Base-by-base conservation (phyloP, 2,329 filamentous ascomycete genomes). In the Colletotrichum orbiculare region DNA sequence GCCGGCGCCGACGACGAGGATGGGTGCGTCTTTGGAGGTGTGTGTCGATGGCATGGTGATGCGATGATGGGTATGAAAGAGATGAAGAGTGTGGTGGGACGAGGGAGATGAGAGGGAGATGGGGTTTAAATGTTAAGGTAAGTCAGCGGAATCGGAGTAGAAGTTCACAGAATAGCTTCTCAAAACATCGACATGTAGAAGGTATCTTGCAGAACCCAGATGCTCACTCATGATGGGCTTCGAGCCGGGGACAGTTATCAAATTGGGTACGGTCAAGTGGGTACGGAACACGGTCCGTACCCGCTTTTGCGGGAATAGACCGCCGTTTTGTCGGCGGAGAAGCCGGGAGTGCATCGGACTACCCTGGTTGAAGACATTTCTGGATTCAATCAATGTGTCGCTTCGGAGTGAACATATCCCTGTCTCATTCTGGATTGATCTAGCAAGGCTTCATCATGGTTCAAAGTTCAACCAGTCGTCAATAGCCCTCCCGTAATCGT, bases 401-500 rank as follows among this genome's bases (percentile, higher is more conserved):
- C 25, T n/a, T 15, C 13, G 42, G 17, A 1, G 17, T 45, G 38
- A 41, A 10, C 3, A 41, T 41, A 13, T 10, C 38, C 38, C 38
- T 3, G 4, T 41, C 38, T 10, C 38, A 12, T 41, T 41, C 38
- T 9, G 9, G 9, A 6, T 10, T 45, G n/a, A 13, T 8, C 6
- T 45, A 8, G 13, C 6, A 8, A 45, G 50, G 9, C 48, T 8
- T 12, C 10, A 4, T 35, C 12, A 63, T 35, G 38, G 35, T 9
- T 43, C 48, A 8, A 67, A 6, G 10, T 58, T 75, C 3, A 77
- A 59, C 76, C 76, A 78, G 54, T 75, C 73, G 37, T 76, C 74
- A 59, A 78, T 76, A 2, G 75, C 76, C 49, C 71, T 71, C 0
- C 73, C 74, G 58, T 75, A 78, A 60, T 77, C 76, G 47, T 77